Conservation (phyloP, 2,329 filamentous ascomycete genomes). For the Talaromyces sp. region DNA sequence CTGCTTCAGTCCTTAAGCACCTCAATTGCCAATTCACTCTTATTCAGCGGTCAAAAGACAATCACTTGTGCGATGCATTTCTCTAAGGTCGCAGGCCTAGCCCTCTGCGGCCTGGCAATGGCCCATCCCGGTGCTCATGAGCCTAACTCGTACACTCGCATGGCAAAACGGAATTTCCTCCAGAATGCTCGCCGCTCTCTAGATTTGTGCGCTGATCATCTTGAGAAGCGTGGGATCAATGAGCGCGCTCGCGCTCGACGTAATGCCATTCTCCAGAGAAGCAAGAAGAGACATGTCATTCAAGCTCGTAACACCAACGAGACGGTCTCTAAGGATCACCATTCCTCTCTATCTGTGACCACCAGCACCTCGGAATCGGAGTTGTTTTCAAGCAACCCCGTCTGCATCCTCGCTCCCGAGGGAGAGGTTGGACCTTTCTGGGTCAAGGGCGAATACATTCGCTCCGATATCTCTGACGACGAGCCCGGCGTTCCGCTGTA, state of each 20-base stretch:
- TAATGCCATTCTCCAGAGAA: slow-evolving; percentile 16
- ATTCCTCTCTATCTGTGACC: slow-evolving; percentile 32
- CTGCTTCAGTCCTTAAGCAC: neutral
- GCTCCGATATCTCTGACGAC: slow-evolving; percentile 39
- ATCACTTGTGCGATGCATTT: slow-evolving; percentile 7
- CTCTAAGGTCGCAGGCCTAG: slow-evolving; percentile 15
- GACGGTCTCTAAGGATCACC: slow-evolving; percentile 41
- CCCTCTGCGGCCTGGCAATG: slow-evolving; percentile 14
- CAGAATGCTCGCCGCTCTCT: slow-evolving; percentile 22
- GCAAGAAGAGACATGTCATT: slow-evolving; percentile 21
- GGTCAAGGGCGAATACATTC: slow-evolving; percentile 41
- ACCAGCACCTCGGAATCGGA: slow-evolving; percentile 21
- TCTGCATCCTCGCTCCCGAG: slow-evolving; percentile 54
- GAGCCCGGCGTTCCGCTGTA: slow-evolving; percentile 40
- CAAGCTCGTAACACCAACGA: slow-evolving; percentile 36
- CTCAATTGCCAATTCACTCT: neutral
- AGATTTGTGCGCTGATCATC: slow-evolving; percentile 20
- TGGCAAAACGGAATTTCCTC: slow-evolving; percentile 21
- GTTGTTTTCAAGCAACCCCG: slow-evolving; percentile 20
- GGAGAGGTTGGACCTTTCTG: slow-evolving; percentile 53
- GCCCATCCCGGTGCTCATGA: slow-evolving; percentile 27
- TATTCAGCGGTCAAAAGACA: neutral
- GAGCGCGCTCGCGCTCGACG: slow-evolving; percentile 28
- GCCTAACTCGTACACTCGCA: slow-evolving; percentile 14
- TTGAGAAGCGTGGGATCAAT: slow-evolving; percentile 26